A percentile compares a stretch with the other conserved stretches of the same genome.
phyloP scores from a whole-genome alignment of 768 basidiomycete genomes.

The Tylopilus sp. region DNA sequence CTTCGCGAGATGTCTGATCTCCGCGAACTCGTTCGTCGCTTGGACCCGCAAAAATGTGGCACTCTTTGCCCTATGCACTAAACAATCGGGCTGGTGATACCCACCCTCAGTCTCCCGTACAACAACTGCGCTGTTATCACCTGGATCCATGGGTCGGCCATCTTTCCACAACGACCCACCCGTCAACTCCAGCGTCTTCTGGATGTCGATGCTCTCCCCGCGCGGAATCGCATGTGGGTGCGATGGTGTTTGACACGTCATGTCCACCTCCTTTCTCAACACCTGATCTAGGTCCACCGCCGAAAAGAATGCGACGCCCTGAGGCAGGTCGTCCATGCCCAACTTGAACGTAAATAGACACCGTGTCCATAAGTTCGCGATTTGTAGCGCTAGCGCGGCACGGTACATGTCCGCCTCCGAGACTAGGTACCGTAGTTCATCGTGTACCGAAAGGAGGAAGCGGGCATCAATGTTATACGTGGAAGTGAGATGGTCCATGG shows the following conservation, averaged over 20 bases:
- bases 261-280: slow-evolving; percentile 92
- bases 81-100: slow-evolving; percentile 55
- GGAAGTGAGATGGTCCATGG: slow-evolving; percentile 84
- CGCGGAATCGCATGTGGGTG: slow-evolving; percentile 78
- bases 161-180: slow-evolving; percentile 65
- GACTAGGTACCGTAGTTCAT: slow-evolving; percentile 93
- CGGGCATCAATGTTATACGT: slow-evolving; percentile 85
- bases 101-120: slow-evolving; percentile 28
- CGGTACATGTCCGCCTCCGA: slow-evolving; percentile 86
- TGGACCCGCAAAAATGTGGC: slow-evolving; percentile 76
- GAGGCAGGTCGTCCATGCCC: slow-evolving; percentile 96
- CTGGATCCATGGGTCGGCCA: slow-evolving; percentile 50
- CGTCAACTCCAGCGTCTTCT: slow-evolving; percentile 60
- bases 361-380: slow-evolving; percentile 95
- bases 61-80: slow-evolving; percentile 59
- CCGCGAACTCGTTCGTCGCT: slow-evolving; percentile 64
- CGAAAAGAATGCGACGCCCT: slow-evolving; percentile 95
- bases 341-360: slow-evolving; percentile 85
- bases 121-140: slow-evolving; percentile 1
- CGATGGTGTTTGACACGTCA: slow-evolving; percentile 93
- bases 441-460: slow-evolving; percentile 95
- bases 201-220: slow-evolving; percentile 84
- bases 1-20: slow-evolving; percentile 67
- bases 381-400: slow-evolving; percentile 87
- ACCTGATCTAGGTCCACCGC: slow-evolving; percentile 92